Evolutionary conservation across 2,329 filamentous ascomycete species (phyloP).

Genomic region (Neofusicoccum ribis): DNA sequence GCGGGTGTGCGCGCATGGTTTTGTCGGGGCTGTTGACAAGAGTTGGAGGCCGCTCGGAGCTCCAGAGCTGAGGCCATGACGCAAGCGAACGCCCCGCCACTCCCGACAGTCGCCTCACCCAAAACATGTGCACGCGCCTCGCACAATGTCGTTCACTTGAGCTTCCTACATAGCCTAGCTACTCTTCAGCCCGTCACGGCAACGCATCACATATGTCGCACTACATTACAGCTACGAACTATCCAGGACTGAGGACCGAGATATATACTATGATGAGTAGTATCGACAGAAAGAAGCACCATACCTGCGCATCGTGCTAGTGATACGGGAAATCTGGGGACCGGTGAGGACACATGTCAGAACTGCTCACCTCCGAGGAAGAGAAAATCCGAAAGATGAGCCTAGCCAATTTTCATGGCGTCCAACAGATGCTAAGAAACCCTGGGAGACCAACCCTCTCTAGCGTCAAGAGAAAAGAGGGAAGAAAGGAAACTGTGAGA

Average conservation of each 20-base stretch:
- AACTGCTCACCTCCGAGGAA: too few species aligned
- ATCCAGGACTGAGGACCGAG: neutral
- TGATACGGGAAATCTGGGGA: too few species aligned
- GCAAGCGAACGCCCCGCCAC: conserved; percentile 2
- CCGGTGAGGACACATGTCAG: too few species aligned
- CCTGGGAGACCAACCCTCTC: neutral
- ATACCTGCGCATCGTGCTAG: too few species aligned
- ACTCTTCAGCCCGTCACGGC: too few species aligned
- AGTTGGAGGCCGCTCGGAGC: neutral
- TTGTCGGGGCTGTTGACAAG: neutral
- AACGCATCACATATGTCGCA: too few species aligned
- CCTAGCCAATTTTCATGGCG: too few species aligned
- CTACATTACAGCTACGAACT: too few species aligned
- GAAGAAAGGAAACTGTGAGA: neutral
- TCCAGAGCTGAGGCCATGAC: conserved; percentile 10
- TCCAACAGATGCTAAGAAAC: too few species aligned
- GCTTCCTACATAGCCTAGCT: neutral
- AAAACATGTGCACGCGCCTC: neutral
- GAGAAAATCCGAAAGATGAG: too few species aligned
- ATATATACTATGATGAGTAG: neutral
- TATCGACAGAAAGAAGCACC: neutral
- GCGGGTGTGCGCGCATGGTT: neutral
- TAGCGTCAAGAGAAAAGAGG: too few species aligned
- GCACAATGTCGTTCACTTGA: neutral
- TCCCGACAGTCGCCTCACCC: neutral